Evolutionary conservation across 768 basidiomycete species (phyloP).

Genomic region (Obba rivulosa): DNA sequence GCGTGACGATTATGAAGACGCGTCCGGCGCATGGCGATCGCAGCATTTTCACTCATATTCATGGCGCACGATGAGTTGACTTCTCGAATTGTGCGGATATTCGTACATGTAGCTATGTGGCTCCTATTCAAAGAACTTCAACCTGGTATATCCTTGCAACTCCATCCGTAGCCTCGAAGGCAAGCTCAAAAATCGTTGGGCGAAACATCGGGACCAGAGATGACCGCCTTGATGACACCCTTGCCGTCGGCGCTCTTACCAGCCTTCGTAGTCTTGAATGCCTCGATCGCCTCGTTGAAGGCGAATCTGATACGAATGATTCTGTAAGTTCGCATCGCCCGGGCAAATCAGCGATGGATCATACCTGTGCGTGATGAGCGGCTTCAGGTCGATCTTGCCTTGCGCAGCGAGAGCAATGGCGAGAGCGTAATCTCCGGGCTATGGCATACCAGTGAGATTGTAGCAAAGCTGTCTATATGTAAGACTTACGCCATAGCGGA

Average conservation of each 20-base stretch:
- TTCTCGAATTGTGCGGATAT: too few relatives aligned
- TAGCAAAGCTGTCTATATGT: too few relatives aligned
- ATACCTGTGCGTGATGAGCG: slow-evolving; percentile 85
- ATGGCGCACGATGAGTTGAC: too few relatives aligned
- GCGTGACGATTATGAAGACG: too few relatives aligned
- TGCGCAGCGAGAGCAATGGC: slow-evolving; percentile 80
- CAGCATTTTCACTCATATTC: too few relatives aligned
- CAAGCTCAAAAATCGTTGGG: slow-evolving; percentile 33
- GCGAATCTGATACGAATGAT: slow-evolving; percentile 42
- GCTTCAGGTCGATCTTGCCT: slow-evolving; percentile 81
- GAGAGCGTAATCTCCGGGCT: slow-evolving; percentile 83
- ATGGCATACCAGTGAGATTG: neutral
- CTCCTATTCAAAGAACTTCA: too few relatives aligned
- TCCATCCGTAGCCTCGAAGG: neutral
- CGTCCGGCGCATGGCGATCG: too few relatives aligned
- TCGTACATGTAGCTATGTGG: too few relatives aligned
- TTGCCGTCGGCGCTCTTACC: slow-evolving; percentile 87
- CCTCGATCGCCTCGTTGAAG: slow-evolving; percentile 72
- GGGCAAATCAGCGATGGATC: slow-evolving; percentile 5
- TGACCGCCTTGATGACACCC: slow-evolving; percentile 84
- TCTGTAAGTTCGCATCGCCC: neutral
- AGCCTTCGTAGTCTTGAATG: slow-evolving; percentile 74
- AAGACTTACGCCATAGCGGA: slow-evolving; percentile 73
- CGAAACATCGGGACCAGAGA: slow-evolving; percentile 70
- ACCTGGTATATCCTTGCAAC: neutral